Conservation (phyloP, 495 filamentous ascomycete genomes). For the Stereocaulon alpinum region DNA sequence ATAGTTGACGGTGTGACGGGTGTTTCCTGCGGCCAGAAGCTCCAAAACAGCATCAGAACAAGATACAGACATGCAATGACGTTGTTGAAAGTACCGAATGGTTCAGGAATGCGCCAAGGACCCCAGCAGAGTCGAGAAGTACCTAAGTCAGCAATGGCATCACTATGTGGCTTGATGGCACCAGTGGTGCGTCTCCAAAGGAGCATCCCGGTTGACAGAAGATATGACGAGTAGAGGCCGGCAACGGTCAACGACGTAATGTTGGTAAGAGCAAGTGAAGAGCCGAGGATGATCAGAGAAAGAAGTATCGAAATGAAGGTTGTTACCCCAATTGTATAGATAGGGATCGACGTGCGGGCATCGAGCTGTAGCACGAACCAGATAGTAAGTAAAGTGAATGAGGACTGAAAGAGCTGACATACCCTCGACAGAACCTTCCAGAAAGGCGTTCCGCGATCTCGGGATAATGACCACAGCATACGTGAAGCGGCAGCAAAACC, state of each 20-base stretch:
- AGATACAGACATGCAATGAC: slow-evolving; percentile 33
- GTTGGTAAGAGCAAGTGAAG: slow-evolving; percentile 38
- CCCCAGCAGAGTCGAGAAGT: slow-evolving; percentile 20
- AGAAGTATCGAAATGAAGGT: slow-evolving; percentile 31
- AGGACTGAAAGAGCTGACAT: slow-evolving; percentile 3
- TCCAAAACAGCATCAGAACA: slow-evolving; percentile 33
- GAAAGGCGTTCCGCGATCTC: slow-evolving; percentile 42
- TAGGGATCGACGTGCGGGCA: slow-evolving; percentile 38
- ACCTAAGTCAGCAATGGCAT: not conserved
- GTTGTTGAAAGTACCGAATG: slow-evolving; percentile 33
- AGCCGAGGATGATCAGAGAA: slow-evolving; percentile 40
- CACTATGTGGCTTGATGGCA: not conserved
- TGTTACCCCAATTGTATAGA: slow-evolving; percentile 37
- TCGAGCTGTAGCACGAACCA: slow-evolving; percentile 18
- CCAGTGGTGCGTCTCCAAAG: slow-evolving; percentile 12
- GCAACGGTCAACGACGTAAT: slow-evolving; percentile 33
- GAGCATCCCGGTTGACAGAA: slow-evolving; percentile 23
- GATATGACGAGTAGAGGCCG: slow-evolving; percentile 29
- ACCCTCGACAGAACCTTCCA: slow-evolving; percentile 32
- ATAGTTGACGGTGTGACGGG: slow-evolving; percentile 36
- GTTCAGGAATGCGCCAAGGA: slow-evolving; percentile 26
- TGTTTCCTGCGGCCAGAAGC: slow-evolving; percentile 33
- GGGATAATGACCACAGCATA: slow-evolving; percentile 44
- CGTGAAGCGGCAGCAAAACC: slow-evolving; percentile 41
- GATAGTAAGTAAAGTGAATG: not conserved